A percentile compares a stretch with the other conserved stretches of the same genome.
These are phyloP conservation scores for Chrysoporthe puriensis DNA, from an alignment of 2,329 filamentous ascomycete genomes.

Conservation along the genomic window DNA sequence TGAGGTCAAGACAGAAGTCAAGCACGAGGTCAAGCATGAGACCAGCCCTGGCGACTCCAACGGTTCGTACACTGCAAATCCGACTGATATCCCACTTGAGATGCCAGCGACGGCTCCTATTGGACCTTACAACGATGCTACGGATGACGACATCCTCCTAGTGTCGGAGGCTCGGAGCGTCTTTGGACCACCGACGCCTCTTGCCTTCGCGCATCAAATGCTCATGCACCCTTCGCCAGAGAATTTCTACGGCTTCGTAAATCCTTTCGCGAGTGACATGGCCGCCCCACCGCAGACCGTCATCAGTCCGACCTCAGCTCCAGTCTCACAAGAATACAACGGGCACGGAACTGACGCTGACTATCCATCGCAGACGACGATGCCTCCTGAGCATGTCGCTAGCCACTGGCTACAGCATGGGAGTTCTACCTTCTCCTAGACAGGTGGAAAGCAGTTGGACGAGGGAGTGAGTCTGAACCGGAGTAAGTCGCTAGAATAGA, in stretches of 20 bases:
- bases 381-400: constrained; percentile 11
- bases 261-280: constrained; percentile 10
- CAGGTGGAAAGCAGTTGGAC: constrained; percentile 4
- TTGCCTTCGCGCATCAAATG: constrained; percentile 20
- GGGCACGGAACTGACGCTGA: constrained; percentile 24
- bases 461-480: neutral
- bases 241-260: constrained; percentile 23
- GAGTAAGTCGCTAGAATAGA: neutral
- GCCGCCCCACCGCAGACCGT: constrained; percentile 14
- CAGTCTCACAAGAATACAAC: neutral
- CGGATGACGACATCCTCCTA: constrained; percentile 18
- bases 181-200: constrained; percentile 5
- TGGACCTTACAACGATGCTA: neutral
- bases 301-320: neutral
- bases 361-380: constrained; percentile 22
- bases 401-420: constrained; percentile 25
- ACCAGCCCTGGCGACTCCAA: constrained; percentile 27
- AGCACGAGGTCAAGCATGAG: constrained; percentile 27
- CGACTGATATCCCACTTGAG: neutral
- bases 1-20: constrained; percentile 14
- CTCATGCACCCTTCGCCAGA: constrained; percentile 18
- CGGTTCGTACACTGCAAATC: constrained; percentile 27
- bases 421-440: constrained; percentile 22
- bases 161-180: constrained; percentile 14
- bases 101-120: constrained; percentile 1